A percentile compares a stretch with the other conserved stretches of the same genome.
These are phyloP conservation scores for Sclerotinia trifoliorum DNA, from an alignment of 2,329 filamentous ascomycete genomes.

Conservation along the genomic window DNA sequence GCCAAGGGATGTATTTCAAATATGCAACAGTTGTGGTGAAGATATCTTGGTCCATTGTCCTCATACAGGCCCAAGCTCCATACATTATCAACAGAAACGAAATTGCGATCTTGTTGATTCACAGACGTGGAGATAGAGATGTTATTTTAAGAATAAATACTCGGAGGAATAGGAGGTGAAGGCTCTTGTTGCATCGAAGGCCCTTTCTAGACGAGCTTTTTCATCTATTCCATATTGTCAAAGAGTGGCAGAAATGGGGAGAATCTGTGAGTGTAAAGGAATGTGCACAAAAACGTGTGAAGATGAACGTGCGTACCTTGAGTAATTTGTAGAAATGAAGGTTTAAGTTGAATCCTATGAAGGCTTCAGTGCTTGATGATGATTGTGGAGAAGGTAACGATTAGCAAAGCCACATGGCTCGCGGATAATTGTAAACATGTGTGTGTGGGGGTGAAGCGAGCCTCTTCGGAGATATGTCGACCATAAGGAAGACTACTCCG, in stretches of 20 bases:
- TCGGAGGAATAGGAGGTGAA: conserved; percentile 1
- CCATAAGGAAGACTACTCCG: too few species aligned
- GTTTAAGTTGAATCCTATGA: neutral
- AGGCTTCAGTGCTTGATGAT: neutral
- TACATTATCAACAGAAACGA: conserved; percentile 16
- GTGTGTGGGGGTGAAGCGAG: conserved; percentile 4
- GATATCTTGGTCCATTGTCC: neutral
- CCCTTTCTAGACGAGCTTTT: neutral
- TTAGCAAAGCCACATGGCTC: conserved; percentile 16
- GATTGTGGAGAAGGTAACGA: neutral
- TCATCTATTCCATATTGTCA: conserved; percentile 2
- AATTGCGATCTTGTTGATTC: conserved; percentile 9
- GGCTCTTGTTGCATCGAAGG: neutral
- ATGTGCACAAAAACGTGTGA: conserved; percentile 11
- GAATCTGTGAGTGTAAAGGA: conserved; percentile 13
- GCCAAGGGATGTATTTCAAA: neutral
- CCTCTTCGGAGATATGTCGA: neutral
- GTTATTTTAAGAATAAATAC: neutral
- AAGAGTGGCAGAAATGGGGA: neutral
- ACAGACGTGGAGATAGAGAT: neutral
- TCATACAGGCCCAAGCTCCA: conserved; percentile 15
- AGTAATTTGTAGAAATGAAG: neutral
- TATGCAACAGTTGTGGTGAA: neutral
- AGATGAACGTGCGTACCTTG: conserved; percentile 11
- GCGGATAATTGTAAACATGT: conserved; percentile 1